Evolutionary conservation across 2,329 filamentous ascomycete genomes (phyloP), one percentile per base, ranked within the genome.

Genomic region (Fusarium newnesense): DNA sequence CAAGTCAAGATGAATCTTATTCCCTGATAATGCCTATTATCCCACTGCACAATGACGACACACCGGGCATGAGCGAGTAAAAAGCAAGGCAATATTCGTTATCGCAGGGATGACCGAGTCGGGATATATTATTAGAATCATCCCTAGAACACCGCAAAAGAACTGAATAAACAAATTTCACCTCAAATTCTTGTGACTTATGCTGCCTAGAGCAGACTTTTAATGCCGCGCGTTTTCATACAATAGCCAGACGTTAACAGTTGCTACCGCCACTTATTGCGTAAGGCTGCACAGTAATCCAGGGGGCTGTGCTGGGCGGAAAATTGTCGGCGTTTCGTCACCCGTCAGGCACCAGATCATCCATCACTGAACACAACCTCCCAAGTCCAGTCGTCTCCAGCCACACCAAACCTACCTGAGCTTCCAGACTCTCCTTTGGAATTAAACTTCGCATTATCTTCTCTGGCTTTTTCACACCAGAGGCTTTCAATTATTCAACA

Each of bases 321-420:
- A 81, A 81, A 82, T 80, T 70, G 71, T 82, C 79, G 80, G 80
- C 77, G 75, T 77, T 73, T 80, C 78, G 76, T 81, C 78, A 78
- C 75, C 68, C 62, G 73, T 80, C 79, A 77, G 79, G 80, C 80
- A 80, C 79, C 79, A 75, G 74, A 78, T 75, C 70, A 78, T 74
- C 74, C 70, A 78, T 74, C 74, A 75, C 72, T 69, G 73, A 75
- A 70, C 72, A 73, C 71, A 69, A 77, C 69, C 47, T 53, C 60
- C 61, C 61, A 39, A 65, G 50, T 39, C 66, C 50, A 40, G 34
- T 73, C 70, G 57, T 70, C 60, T 72, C 77, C 75, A 79, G 77
- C 75, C 79, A 78, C 77, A 78, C 71, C 72, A 70, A 72, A 72
- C 60, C 69, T 69, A 67, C 50, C 50, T 40, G 70, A 74, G 75